A percentile compares a stretch with the other conserved stretches of the same genome.
phyloP scores from a whole-genome alignment of 768 basidiomycete genomes.

The Pulveroboletus ravenelii region DNA sequence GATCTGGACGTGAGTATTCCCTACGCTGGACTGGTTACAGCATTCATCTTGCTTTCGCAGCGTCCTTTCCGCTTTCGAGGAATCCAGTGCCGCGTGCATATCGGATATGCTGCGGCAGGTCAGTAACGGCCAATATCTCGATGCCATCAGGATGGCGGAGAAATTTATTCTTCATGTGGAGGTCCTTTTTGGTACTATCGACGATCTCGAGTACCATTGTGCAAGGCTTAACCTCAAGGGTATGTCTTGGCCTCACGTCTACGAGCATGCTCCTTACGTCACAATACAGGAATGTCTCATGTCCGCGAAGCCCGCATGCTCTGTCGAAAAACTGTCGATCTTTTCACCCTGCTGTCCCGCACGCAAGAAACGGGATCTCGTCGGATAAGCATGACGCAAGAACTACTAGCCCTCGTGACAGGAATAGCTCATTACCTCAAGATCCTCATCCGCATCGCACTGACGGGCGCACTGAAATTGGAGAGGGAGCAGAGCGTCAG shows the following conservation, averaged over 20 bases:
- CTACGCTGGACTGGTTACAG: background rate
- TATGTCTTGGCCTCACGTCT: conserved; percentile 34
- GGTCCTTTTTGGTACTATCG: conserved; percentile 93
- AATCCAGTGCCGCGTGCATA: conserved; percentile 98
- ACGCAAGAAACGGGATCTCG: conserved; percentile 90
- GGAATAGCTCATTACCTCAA: conserved; percentile 99
- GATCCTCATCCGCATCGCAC: conserved; percentile 95
- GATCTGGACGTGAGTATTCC: conserved; percentile 87
- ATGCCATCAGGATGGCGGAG: conserved; percentile 97
- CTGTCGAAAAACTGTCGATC: conserved; percentile 97
- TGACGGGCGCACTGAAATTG: conserved; percentile 92
- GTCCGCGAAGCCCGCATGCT: conserved; percentile 97
- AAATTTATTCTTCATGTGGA: conserved; percentile 98
- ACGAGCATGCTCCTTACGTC: conserved; percentile 9
- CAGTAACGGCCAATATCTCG: conserved; percentile 93
- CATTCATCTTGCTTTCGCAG: conserved; percentile 35
- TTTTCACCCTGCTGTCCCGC: conserved; percentile 93
- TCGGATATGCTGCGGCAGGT: conserved; percentile 98
- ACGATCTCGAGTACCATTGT: conserved; percentile 92
- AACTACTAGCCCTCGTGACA: conserved; percentile 92
- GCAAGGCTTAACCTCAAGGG: conserved; percentile 77
- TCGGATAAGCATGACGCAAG: conserved; percentile 95
- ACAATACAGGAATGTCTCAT: conserved; percentile 83
- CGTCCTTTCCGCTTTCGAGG: conserved; percentile 95
- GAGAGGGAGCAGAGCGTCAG: conserved; percentile 84